Evolutionary conservation across 2,329 filamentous ascomycete species (phyloP).

Genomic region (Fusarium caatingaense): DNA sequence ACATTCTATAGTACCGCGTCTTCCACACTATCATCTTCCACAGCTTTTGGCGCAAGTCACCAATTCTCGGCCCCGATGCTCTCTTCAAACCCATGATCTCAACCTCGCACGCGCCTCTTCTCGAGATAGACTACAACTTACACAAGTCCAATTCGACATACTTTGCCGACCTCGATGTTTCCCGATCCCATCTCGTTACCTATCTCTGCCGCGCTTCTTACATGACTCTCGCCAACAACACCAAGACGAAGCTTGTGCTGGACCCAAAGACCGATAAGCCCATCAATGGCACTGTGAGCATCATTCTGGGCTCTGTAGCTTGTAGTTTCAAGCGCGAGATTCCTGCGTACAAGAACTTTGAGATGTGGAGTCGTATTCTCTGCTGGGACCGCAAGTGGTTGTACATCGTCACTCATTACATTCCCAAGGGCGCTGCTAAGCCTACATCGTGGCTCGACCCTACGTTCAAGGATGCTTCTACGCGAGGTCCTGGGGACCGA

Average conservation of each 20-base stretch:
- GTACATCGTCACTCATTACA: slow-evolving; percentile 79
- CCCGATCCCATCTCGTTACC: slow-evolving; percentile 82
- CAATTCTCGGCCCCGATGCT: slow-evolving; percentile 66
- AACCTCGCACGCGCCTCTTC: slow-evolving; percentile 72
- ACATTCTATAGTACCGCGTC: slow-evolving; percentile 62
- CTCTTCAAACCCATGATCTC: slow-evolving; percentile 80
- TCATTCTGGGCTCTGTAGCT: slow-evolving; percentile 78
- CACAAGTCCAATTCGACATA: slow-evolving; percentile 89
- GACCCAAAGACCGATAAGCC: slow-evolving; percentile 61
- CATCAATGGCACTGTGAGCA: slow-evolving; percentile 65
- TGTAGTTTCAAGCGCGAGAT: slow-evolving; percentile 82
- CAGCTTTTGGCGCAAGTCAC: slow-evolving; percentile 61
- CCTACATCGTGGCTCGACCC: slow-evolving; percentile 66
- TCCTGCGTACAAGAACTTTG: slow-evolving; percentile 73
- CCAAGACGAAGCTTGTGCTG: slow-evolving; percentile 60
- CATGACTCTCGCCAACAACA: slow-evolving; percentile 62
- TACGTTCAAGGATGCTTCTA: slow-evolving; percentile 56
- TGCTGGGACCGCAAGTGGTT: slow-evolving; percentile 86
- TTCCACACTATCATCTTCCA: slow-evolving; percentile 68
- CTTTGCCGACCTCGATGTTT: slow-evolving; percentile 86
- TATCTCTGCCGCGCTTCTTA: slow-evolving; percentile 72
- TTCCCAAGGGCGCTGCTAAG: slow-evolving; percentile 69
- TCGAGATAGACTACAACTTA: slow-evolving; percentile 88
- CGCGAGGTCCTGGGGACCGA: slow-evolving; percentile 53
- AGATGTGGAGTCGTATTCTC: slow-evolving; percentile 78